Evolutionary conservation across 2,329 filamentous ascomycete genomes (phyloP).

Genomic region (Fusarium falciforme): DNA sequence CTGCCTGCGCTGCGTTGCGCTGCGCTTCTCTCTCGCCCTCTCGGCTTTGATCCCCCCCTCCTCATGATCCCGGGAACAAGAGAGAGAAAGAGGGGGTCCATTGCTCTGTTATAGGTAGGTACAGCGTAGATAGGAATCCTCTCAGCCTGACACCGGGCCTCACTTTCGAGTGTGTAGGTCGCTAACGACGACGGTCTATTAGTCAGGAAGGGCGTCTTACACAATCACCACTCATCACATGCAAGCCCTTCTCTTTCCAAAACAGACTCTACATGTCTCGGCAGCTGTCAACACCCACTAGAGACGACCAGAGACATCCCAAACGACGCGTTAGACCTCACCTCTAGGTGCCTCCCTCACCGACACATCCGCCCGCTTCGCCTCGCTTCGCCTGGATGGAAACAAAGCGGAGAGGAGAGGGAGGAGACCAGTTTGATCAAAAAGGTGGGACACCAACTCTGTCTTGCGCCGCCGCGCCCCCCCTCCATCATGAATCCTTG

Average conservation of each 20-base stretch:
- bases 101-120: conserved; percentile 2
- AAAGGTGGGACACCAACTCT: background rate
- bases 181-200: background rate
- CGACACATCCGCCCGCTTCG: conserved; percentile 20
- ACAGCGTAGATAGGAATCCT: background rate
- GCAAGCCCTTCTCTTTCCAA: background rate
- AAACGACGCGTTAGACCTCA: background rate
- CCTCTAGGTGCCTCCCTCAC: conserved; percentile 11
- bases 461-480: background rate
- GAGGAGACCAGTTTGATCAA: background rate
- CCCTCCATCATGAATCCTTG: conserved; percentile 20
- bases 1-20: background rate
- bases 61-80: background rate
- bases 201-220: background rate
- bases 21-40: background rate
- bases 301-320: background rate
- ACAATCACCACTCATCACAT: background rate
- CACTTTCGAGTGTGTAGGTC: background rate
- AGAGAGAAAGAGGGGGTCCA: conserved; percentile 1
- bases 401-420: conserved; percentile 14
- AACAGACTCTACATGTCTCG: background rate
- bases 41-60: conserved; percentile 3
- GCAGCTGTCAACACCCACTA: background rate
- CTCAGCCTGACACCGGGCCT: background rate
- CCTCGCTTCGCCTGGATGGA: conserved; percentile 18